Evolutionary conservation across 768 basidiomycete species (phyloP), one percentile per base, ranked within the genome.

Genomic region (Strobilomyces dryophilus): DNA sequence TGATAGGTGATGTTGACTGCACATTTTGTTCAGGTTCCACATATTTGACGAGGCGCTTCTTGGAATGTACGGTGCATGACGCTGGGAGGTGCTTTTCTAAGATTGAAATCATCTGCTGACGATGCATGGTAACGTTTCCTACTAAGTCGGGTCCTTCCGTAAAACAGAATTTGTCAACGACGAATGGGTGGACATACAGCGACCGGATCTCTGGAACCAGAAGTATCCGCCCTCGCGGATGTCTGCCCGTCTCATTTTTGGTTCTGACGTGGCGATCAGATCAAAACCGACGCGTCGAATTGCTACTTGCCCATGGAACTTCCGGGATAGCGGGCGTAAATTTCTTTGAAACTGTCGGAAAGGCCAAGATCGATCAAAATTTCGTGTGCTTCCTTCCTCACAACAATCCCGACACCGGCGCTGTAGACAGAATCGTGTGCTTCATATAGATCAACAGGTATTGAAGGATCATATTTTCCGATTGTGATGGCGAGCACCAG

Each of bases 391-490:
- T 76, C 66, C 9, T 62, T 61, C 79, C 78, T 79, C 6, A 80
- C 67, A 64, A 74, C 41, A 67, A 78, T 41, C 63, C 79, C 76
- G 6, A 72, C 73, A 6, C 77, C 77, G 12, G 69, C 58, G 9
- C 70, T 69, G 9, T 71, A 69, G 26, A 78, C 68, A 26, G 71
- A 69, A 2, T 71, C 58, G 18, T 70, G 74, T 4, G 76, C 71
- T 65, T 81, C 80, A 54, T 80, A 81, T 5, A 81, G 54, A 52
- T 76, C 67, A 14, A 77, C 67, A 51, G 72, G 65, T 18, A 77
- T 60, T 1, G 53, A 52, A 17, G 56, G 47, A 58, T 72, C 56
- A 49, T 67, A 68, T 47, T 63, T 62, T 35, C 66, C 69, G n/a
- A 76, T 66, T 9, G 71, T 66, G 18, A 67, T 66, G 0, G 78